Percentiles rank a stretch among this genome's conserved stretches.
Conservation (phyloP, 176 grass and related monocot species). For the Ensete ventricosum region DNA sequence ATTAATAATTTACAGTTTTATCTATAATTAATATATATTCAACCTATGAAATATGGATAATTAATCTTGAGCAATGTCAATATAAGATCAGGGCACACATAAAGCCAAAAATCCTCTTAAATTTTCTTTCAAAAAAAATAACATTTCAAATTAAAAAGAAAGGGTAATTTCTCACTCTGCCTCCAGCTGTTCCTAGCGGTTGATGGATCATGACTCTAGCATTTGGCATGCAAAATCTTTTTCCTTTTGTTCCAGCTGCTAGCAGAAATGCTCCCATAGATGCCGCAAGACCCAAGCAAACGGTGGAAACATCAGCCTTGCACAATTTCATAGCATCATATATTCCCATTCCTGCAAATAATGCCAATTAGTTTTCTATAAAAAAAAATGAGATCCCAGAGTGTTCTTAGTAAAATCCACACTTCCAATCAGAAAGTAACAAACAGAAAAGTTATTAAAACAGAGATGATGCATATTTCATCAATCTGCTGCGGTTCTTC, state of each 20-base stretch:
- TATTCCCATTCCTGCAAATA: conserved; percentile 76
- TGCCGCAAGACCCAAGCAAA: conserved; percentile 90
- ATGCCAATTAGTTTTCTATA: not conserved
- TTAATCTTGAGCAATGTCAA: not conserved
- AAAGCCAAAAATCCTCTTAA: not conserved
- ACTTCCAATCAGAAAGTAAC: not conserved
- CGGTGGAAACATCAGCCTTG: conserved; percentile 87
- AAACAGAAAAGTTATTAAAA: not conserved
- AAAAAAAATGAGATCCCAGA: not conserved
- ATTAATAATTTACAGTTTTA: no score
- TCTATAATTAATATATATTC: no score
- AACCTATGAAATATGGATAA: no score
- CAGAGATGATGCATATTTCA: not conserved
- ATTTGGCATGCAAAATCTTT: conserved; percentile 99
- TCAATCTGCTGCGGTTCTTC: not conserved
- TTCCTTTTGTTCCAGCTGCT: conserved; percentile 73
- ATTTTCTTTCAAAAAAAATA: not conserved
- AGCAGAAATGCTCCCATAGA: conserved; percentile 92
- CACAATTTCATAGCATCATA: conserved; percentile 99
- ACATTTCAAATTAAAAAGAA: not conserved
- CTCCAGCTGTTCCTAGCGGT: conserved; percentile 66
- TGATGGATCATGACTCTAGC: conserved; percentile 95
- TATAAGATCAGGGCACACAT: no score
- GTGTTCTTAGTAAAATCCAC: not conserved
- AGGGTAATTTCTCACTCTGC: conserved; percentile 35